These are phyloP conservation scores for Pascua sp. DNA, from an alignment of 1,284 basidiomycete species.

Conservation along the genomic window DNA sequence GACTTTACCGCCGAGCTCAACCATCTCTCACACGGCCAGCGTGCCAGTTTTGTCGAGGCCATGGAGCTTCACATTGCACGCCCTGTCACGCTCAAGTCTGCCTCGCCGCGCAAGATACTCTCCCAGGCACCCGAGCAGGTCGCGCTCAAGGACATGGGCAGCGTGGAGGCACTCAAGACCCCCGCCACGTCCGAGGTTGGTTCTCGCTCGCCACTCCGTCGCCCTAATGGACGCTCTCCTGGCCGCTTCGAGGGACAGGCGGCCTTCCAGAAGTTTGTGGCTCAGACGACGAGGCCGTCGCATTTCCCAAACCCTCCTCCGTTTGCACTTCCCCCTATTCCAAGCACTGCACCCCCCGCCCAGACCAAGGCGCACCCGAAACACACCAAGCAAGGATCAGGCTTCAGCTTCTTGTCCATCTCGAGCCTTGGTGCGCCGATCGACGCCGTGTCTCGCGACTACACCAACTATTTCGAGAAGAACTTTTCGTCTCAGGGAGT, in stretches of 20 bases:
- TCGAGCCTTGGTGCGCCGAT: constrained; percentile 72
- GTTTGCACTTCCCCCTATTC: constrained; percentile 5
- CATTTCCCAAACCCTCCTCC: constrained; percentile 6
- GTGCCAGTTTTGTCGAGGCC: constrained; percentile 69
- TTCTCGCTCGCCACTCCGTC: background rate
- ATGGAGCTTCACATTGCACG: constrained; percentile 7
- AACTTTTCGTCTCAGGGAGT: constrained; percentile 41
- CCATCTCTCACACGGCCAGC: constrained; percentile 65
- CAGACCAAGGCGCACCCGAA: background rate
- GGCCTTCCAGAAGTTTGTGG: constrained; percentile 37
- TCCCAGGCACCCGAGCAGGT: background rate
- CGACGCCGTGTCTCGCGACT: constrained; percentile 66
- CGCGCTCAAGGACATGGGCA: no score
- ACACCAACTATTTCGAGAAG: constrained; percentile 62
- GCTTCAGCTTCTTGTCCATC: constrained; percentile 72
- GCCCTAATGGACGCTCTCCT: constrained; percentile 1
- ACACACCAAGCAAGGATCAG: constrained; percentile 56
- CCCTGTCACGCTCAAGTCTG: no score
- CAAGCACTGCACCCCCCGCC: background rate
- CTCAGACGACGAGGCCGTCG: constrained; percentile 7
- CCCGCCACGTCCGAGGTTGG: background rate
- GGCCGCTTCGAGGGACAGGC: constrained; percentile 33
- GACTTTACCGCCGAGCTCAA: constrained; percentile 78
- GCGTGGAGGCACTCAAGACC: no score
- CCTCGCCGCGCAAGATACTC: no score